A percentile compares a stretch with the other conserved stretches of the same genome.
These are phyloP conservation scores for Blastomyces silverae DNA, from an alignment of 2,329 filamentous ascomycete genomes.

Conservation along the genomic window DNA sequence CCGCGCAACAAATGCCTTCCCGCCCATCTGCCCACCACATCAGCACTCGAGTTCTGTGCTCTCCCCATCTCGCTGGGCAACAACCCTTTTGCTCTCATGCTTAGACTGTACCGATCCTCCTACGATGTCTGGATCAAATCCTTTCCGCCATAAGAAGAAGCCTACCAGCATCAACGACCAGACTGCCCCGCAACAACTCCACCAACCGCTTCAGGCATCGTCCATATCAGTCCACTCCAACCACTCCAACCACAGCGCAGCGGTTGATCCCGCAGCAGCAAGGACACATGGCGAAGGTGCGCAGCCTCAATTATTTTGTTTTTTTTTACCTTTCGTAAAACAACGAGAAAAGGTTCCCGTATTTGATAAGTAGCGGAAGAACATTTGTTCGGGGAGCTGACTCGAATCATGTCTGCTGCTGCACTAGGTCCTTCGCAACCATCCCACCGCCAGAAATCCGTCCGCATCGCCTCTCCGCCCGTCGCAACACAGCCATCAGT, in stretches of 20 bases:
- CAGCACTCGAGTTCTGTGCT: slow-evolving; percentile 20
- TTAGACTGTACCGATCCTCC: slow-evolving; percentile 25
- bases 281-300: slow-evolving; percentile 8
- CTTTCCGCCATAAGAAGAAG: slow-evolving; percentile 45
- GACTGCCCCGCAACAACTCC: slow-evolving; percentile 7
- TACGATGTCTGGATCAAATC: slow-evolving; percentile 46
- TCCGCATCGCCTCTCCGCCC: slow-evolving; percentile 38
- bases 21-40: slow-evolving; percentile 15
- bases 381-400: background rate
- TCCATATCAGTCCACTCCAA: background rate
- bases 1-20: slow-evolving; percentile 16
- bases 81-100: slow-evolving; percentile 28
- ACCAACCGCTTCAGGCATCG: background rate
- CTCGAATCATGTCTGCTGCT: slow-evolving; percentile 11
- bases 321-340: background rate
- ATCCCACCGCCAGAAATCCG: slow-evolving; percentile 21
- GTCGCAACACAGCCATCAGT: slow-evolving; percentile 27
- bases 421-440: slow-evolving; percentile 14
- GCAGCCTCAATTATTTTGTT: background rate
- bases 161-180: slow-evolving; percentile 20
- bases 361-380: background rate
- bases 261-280: background rate
- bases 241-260: background rate
- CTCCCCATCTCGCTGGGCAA: slow-evolving; percentile 17
- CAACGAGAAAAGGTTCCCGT: background rate